Evolutionary conservation across 2,329 filamentous ascomycete genomes (phyloP).

Genomic region (Exutisphaerella laricina): DNA sequence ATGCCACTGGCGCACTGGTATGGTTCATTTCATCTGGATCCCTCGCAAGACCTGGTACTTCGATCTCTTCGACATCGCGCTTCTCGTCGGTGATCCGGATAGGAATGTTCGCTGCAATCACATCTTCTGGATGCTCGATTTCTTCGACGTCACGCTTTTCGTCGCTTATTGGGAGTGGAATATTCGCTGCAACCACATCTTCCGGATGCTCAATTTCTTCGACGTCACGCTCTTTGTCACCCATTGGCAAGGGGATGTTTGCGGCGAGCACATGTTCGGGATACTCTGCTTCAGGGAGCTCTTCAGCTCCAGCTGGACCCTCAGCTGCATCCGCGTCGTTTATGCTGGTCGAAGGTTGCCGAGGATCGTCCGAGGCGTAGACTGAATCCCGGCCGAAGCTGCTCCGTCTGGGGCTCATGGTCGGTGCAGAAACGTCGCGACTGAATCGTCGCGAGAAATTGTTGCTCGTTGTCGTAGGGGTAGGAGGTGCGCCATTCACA

Average conservation of each 20-base stretch:
- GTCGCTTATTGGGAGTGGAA: slow-evolving; percentile 62
- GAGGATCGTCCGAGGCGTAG: slow-evolving; percentile 20
- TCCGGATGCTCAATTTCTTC: slow-evolving; percentile 75
- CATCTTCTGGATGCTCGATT: slow-evolving; percentile 64
- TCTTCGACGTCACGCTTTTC: slow-evolving; percentile 65
- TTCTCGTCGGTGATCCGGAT: slow-evolving; percentile 58
- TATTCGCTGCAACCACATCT: slow-evolving; percentile 47
- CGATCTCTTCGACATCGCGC: slow-evolving; percentile 72
- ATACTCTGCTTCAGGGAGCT: slow-evolving; percentile 38
- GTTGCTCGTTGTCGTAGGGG: slow-evolving; percentile 11
- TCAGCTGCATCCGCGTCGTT: slow-evolving; percentile 9
- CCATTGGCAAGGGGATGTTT: slow-evolving; percentile 63
- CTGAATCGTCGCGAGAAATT: slow-evolving; percentile 18
- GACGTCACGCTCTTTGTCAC: slow-evolving; percentile 59
- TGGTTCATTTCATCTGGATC: slow-evolving; percentile 52
- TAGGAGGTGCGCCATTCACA: slow-evolving; percentile 13
- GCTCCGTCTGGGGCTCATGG: slow-evolving; percentile 18
- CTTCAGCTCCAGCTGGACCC: slow-evolving; percentile 7
- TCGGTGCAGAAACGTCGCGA: slow-evolving; percentile 14
- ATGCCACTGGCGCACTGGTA: slow-evolving; percentile 18
- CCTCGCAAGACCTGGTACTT: slow-evolving; percentile 64
- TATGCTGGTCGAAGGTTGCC: slow-evolving; percentile 16
- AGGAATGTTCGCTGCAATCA: slow-evolving; percentile 56
- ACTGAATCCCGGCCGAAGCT: slow-evolving; percentile 19
- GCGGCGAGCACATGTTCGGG: slow-evolving; percentile 44